A percentile compares a stretch with the other conserved stretches of the same genome.
Conservation (phyloP, 192 early-diverging fungal genomes). For the Chytriomyces hyalinus region DNA sequence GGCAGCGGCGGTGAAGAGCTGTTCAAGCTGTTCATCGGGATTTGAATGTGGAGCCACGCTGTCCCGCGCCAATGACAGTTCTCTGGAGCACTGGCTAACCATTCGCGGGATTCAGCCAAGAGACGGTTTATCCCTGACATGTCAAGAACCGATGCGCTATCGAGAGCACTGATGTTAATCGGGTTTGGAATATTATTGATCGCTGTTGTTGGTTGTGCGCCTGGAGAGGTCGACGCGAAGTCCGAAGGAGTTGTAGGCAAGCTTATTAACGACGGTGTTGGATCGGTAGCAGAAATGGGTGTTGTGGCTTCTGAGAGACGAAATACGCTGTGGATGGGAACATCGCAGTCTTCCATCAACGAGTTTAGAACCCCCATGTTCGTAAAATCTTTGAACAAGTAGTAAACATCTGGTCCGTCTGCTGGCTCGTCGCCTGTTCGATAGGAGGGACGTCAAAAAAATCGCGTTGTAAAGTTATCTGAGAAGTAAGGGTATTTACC, state of each 20-base stretch:
- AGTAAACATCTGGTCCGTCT: constrained; percentile 59
- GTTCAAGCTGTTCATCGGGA: neutral
- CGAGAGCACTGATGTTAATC: neutral
- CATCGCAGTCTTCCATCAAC: constrained; percentile 50
- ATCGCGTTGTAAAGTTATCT: neutral
- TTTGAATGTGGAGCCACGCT: constrained; percentile 26
- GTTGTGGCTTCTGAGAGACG: constrained; percentile 14
- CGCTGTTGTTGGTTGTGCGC: neutral
- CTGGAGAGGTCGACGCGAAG: neutral
- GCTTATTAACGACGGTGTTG: neutral
- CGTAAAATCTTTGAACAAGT: constrained; percentile 51
- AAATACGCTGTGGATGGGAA: constrained; percentile 45
- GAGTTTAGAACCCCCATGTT: constrained; percentile 42
- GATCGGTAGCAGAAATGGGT: neutral
- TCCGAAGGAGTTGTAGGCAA: neutral
- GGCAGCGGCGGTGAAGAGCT: neutral
- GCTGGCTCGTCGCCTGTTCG: constrained; percentile 56
- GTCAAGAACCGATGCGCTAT: neutral
- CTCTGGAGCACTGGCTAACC: constrained; percentile 23
- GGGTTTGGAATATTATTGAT: neutral
- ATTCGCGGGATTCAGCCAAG: constrained; percentile 28
- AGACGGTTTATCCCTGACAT: constrained; percentile 16
- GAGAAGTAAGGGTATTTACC: constrained; percentile 26
- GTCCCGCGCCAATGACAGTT: constrained; percentile 45
- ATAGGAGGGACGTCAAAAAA: neutral